Base-by-base conservation (phyloP, 2,329 filamentous ascomycete species). In the Trichoderma sp. region DNA sequence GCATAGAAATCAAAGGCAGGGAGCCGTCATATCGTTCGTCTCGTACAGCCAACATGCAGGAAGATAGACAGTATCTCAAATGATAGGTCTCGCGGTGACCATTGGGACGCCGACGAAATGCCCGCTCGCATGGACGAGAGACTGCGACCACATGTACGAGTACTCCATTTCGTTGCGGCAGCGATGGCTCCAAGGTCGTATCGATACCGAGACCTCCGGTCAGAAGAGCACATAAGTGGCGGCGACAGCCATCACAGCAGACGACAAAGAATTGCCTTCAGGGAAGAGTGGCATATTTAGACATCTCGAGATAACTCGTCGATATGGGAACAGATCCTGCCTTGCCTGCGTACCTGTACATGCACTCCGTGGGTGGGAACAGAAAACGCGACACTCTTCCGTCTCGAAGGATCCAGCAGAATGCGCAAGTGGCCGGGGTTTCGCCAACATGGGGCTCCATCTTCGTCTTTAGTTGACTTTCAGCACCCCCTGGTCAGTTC, bases 41-140 rank as follows among this genome's bases (percentile, higher is more conserved):
- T 43, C 56, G 26, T 66, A 51, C 70, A 61, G 47, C 68, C 58
- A 70, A 64, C 58, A 18, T 70, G 68, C 68, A 70, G 58, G 24
- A 53, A 61, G 66, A 51, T 11, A 6, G 36, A 26, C 28, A 36
- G n/a, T 51, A 61, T 69, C 56, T 26, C 58, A 61, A 47, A 60
- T 57, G 51, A 58, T 53, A 43, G 34, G 69, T 64, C 56, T 60
- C 26, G 7, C 56, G 28, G 56, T 26, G 39, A 14, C 53, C 18
- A 21, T 60, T 32, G 36, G 36, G 36, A 28, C 26, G 56, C 36
- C 47, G 56, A 60, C 65, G 26, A 60, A 60, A 47, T 60, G 56
- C 15, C 63, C 32, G 30, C 63, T 36, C 14, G 47, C 63, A 51
- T 34, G 34, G 47, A n/a, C 39, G 12, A 24, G 47, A 56, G 30